A percentile compares a stretch with the other conserved stretches of the same genome.
Evolutionary conservation across 2,329 filamentous ascomycete genomes (phyloP).

Genomic region (Byssoonygena ceratinophila): DNA sequence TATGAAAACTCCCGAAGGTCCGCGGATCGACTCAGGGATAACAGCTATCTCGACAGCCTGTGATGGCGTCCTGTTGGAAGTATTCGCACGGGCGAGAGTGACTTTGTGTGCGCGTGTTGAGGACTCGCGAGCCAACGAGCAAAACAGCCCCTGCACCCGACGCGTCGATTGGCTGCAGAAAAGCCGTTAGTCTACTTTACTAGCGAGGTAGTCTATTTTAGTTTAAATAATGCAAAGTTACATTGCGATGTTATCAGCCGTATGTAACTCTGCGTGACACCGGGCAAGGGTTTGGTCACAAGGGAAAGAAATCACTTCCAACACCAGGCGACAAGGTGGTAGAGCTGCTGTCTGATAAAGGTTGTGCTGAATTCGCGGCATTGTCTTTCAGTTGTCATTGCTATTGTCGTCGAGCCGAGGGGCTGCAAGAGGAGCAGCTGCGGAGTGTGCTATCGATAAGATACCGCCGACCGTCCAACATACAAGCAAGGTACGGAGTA

Average conservation of each 20-base stretch:
- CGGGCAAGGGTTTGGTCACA: neutral
- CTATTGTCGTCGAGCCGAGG: too few relatives aligned
- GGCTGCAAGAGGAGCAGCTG: too few relatives aligned
- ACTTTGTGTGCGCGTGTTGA: too few relatives aligned
- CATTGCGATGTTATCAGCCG: slow-evolving; percentile 9
- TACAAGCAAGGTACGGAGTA: too few relatives aligned
- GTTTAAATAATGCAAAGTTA: slow-evolving; percentile 7
- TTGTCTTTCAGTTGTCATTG: too few relatives aligned
- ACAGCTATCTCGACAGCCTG: too few relatives aligned
- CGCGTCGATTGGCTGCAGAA: neutral
- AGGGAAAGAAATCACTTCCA: neutral
- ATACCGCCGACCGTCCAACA: too few relatives aligned
- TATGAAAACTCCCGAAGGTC: neutral
- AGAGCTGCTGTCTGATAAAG: neutral
- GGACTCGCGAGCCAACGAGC: neutral
- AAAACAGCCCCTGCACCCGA: neutral
- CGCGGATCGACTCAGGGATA: neutral
- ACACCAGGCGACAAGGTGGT: neutral
- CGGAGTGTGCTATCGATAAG: too few relatives aligned
- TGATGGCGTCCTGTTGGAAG: too few relatives aligned
- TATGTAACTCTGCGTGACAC: slow-evolving; percentile 2
- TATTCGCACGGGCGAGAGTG: neutral
- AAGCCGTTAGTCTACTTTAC: neutral
- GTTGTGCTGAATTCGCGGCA: neutral
- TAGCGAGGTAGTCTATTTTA: neutral